Evolutionary conservation across 176 grass and related monocot species (phyloP).

Genomic region (Hsuehochloa calcarea): DNA sequence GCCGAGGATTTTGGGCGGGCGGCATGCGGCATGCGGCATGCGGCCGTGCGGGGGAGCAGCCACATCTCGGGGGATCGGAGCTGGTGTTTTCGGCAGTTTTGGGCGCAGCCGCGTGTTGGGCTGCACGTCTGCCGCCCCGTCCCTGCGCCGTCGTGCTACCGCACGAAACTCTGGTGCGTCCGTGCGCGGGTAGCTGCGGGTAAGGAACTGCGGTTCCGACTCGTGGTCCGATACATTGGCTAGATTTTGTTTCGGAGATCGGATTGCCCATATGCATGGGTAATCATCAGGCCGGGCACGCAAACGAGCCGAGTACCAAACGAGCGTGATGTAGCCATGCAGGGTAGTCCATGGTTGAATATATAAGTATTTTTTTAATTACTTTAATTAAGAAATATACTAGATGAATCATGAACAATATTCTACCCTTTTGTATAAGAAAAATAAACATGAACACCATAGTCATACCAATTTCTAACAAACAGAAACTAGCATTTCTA

Average conservation of each 20-base stretch:
- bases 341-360: too few relatives aligned
- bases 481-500: too few relatives aligned
- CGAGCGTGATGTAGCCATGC: too few relatives aligned
- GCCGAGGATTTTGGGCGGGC: background rate
- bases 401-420: too few relatives aligned
- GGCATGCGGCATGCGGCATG: too few relatives aligned
- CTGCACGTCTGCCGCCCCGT: background rate
- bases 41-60: slow-evolving; percentile 18
- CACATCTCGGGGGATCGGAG: slow-evolving; percentile 20
- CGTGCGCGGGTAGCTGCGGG: background rate
- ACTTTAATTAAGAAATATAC: too few relatives aligned
- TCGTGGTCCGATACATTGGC: background rate
- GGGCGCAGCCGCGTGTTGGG: slow-evolving; percentile 6
- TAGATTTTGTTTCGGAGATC: background rate
- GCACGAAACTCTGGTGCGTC: background rate
- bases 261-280: background rate
- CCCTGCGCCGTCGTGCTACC: background rate
- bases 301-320: background rate
- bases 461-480: too few relatives aligned
- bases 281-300: background rate
- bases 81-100: background rate
- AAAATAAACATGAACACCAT: too few relatives aligned
- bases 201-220: background rate
- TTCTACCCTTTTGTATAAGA: too few relatives aligned
- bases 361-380: too few relatives aligned